Evolutionary conservation across 441 rosid species (phyloP), one percentile per base, ranked within the genome.

Genomic region (Metrosideros polymorpha): DNA sequence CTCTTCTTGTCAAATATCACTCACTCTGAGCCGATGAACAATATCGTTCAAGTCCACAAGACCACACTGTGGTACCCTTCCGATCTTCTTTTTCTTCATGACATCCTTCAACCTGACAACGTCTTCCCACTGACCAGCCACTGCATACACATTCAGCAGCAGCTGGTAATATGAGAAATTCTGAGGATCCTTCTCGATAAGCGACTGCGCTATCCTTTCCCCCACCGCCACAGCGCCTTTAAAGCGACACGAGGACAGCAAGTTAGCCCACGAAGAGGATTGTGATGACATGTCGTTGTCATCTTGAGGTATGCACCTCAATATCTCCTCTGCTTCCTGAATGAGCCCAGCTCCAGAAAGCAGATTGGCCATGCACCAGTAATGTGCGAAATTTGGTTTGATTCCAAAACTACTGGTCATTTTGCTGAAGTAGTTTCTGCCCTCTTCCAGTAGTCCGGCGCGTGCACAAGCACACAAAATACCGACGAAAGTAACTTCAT

Each of bases 1-100:
- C n/a, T 71, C 79, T 35, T 71, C 47, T 71, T 35, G 47, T 47
- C 47, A 71, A 39, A 71, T 42, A 22, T 71, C 79, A 71, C 85
- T 88, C 45, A 83, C 87, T 86, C 66, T 87, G 53, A 91, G 90
- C 29, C 87, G 63, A 86, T 95, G 96, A 87, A 94, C 96, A 55
- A 94, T 93, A 85, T 93, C 88, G 27, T 93, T 94, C 93, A 95
- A 89, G 89, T 95, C 96, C 39, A 94, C 86, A n/a, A 96, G 97
- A 87, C 91, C 87, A 84, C 96, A 94, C 47, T 92, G 91, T 0
- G 96, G 95, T 3, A 91, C 87, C 87, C 90, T 89, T 84, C 89
- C 92, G 18, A 91, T 86, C 87, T 84, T 86, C 86, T 85, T 90
- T 82, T 91, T 90, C 57, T 93, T 94, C 89, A 91, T 89, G 27